Conservation (phyloP, 1,139 yeast genomes). For the Debaryomycetaceae sp. region DNA sequence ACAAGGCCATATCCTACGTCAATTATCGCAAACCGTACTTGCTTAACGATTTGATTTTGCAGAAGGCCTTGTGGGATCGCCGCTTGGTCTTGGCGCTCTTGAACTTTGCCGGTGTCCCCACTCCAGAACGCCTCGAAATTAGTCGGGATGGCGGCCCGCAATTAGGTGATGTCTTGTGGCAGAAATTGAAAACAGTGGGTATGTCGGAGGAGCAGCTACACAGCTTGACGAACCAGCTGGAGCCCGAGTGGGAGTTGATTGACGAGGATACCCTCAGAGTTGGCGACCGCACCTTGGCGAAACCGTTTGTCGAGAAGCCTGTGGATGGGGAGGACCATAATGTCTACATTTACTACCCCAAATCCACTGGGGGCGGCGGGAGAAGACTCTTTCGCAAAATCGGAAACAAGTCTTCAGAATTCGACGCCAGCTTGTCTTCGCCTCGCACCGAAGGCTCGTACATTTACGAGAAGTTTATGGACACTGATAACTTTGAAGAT, state of each 20-base stretch:
- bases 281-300: slow-evolving; percentile 58
- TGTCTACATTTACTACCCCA: slow-evolving; percentile 84
- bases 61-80: slow-evolving; percentile 94
- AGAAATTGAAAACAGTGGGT: slow-evolving; percentile 27
- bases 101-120: slow-evolving; percentile 74
- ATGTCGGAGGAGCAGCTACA: slow-evolving; percentile 36
- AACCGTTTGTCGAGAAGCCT: slow-evolving; percentile 97
- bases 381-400: slow-evolving; percentile 87
- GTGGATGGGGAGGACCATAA: slow-evolving; percentile 99
- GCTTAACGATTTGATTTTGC: slow-evolving; percentile 83
- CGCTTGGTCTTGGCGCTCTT: slow-evolving; percentile 76
- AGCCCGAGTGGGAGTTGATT: slow-evolving; percentile 83
- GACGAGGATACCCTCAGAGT: slow-evolving; percentile 78
- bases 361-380: slow-evolving; percentile 94
- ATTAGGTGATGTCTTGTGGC: slow-evolving; percentile 50
- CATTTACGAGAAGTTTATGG: slow-evolving; percentile 92
- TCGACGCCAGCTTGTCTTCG: slow-evolving; percentile 62
- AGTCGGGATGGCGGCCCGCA: slow-evolving; percentile 96
- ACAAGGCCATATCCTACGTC: slow-evolving; percentile 87
- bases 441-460: slow-evolving; percentile 90
- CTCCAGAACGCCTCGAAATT: slow-evolving; percentile 80
- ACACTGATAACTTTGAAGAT: slow-evolving; percentile 95
- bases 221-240: slow-evolving; percentile 54
- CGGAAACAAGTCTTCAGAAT: slow-evolving; percentile 94
- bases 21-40: slow-evolving; percentile 82